Base-by-base conservation (phyloP, 768 basidiomycete species). In the Plicaturopsis crispa region DNA sequence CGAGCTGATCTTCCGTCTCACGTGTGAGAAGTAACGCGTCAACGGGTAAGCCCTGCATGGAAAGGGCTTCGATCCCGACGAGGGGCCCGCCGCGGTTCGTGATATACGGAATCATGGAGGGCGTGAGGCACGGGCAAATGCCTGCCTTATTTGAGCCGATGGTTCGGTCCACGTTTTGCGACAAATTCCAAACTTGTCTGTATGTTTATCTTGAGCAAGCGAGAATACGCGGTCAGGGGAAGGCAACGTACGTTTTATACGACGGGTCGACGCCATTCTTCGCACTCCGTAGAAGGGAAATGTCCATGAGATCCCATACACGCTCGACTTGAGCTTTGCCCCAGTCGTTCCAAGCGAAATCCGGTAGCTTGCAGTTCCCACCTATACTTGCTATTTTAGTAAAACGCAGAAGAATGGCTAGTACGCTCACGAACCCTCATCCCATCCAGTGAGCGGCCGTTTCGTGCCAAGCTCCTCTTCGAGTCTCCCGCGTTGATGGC, bases 341-440 rank as follows among this genome's bases (percentile, higher is more conserved):
- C 93, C 93, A 97, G 54, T 96, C 91, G 41, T 79, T 76, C 93
- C 93, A 97, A 21, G 84, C 83, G 49, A 86, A 89, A 50, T 93
- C 91, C 1, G 80, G 82, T 38, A 93, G 62, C 53, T 84, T 89
- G 53, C 87, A 91, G 46, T 72, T 79, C 7, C 86, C 89, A 55
- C 80, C 87, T 85, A 39, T 26, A 22, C 19, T 16, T 35, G 34
- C n/a, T 38, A 24, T 16, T 26, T 48, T 32, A 44, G 18, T 24
- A 18, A 34, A 6, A 24, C 6, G 4, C 22, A 4, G 23, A 30
- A 21, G 31, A 38, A 34, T 33, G 36, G n/a, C 24, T 42, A 36
- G 48, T 17, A 24, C 24, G 24, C 35, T 10, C 13, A 41, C 66
- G 46, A 55, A 76, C 89, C 86, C 69, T 93, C 89, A 40, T 91